phyloP scores from a whole-genome alignment of 2,329 filamentous ascomycete genomes.

The Fusarium sp. region DNA sequence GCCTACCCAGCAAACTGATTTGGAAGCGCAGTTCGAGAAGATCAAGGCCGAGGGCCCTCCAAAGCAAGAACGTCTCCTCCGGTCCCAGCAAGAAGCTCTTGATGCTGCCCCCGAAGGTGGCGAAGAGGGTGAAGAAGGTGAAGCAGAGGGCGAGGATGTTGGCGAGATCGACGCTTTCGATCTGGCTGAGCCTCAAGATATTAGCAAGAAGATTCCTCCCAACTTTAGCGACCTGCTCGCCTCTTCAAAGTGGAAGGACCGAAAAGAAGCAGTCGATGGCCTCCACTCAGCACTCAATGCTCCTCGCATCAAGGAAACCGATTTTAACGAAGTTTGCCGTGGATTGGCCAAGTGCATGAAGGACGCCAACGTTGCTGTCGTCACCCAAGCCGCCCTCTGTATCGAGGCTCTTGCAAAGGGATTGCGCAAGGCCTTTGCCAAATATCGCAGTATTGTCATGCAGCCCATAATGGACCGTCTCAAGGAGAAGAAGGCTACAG shows the following conservation, averaged over 20 bases:
- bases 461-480: conserved; percentile 92
- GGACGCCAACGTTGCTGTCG: conserved; percentile 95
- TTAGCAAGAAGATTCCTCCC: conserved; percentile 82
- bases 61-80: conserved; percentile 89
- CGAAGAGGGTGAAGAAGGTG: conserved; percentile 69
- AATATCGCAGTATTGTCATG: conserved; percentile 85
- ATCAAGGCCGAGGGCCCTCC: conserved; percentile 88
- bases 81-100: conserved; percentile 88
- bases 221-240: conserved; percentile 86
- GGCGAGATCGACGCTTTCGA: conserved; percentile 84
- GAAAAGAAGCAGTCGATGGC: conserved; percentile 92
- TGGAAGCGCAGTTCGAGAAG: conserved; percentile 94
- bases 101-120: conserved; percentile 75
- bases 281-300: conserved; percentile 83
- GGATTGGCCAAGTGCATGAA: conserved; percentile 97
- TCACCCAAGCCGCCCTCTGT: conserved; percentile 92
- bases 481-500: conserved; percentile 95
- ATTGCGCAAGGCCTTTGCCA: conserved; percentile 80
- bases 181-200: conserved; percentile 87
- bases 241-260: conserved; percentile 98
- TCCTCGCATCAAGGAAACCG: conserved; percentile 90
- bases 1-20: conserved; percentile 91
- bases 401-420: conserved; percentile 91
- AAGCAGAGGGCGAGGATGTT: conserved; percentile 64
- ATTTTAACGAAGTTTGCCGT: conserved; percentile 86